Conservation (phyloP, 1,284 basidiomycete species). For the Ceratobasidium sp. region DNA sequence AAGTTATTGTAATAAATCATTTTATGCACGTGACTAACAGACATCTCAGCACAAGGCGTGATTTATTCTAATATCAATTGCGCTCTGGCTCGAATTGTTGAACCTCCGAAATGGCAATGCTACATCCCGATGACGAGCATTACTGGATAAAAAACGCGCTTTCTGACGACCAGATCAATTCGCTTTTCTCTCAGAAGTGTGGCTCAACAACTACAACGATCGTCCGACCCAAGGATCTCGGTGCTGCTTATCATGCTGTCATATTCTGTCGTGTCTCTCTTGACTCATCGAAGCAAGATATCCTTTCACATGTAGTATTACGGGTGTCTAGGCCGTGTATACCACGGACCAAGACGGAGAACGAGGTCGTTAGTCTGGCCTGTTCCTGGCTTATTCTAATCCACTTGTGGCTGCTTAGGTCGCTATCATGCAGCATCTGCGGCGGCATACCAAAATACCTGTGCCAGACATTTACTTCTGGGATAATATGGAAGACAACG, state of each 20-base stretch:
- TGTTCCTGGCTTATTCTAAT: neutral
- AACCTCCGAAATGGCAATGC: conserved; percentile 10
- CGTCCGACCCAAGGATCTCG: neutral
- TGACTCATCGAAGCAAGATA: neutral
- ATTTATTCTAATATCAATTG: no score
- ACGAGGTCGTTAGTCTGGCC: neutral
- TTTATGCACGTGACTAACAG: no score
- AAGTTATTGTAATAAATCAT: no score
- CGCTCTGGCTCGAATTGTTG: no score
- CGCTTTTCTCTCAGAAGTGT: neutral
- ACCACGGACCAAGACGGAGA: conserved; percentile 7
- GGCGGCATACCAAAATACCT: neutral
- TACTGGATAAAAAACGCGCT: neutral
- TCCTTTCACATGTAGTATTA: neutral
- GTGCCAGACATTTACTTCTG: conserved; percentile 5
- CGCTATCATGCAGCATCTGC: conserved; percentile 10
- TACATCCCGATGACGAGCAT: conserved; percentile 12
- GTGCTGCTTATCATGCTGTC: conserved; percentile 5
- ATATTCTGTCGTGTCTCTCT: neutral
- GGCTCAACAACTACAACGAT: neutral
- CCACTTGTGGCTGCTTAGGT: neutral
- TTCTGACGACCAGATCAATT: neutral
- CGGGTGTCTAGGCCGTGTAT: conserved; percentile 10
- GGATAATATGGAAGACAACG: neutral
- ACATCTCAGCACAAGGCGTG: no score